These are phyloP conservation scores for Strigomonas oncopelti DNA, from an alignment of 208 protist genomes.

Conservation along the genomic window DNA sequence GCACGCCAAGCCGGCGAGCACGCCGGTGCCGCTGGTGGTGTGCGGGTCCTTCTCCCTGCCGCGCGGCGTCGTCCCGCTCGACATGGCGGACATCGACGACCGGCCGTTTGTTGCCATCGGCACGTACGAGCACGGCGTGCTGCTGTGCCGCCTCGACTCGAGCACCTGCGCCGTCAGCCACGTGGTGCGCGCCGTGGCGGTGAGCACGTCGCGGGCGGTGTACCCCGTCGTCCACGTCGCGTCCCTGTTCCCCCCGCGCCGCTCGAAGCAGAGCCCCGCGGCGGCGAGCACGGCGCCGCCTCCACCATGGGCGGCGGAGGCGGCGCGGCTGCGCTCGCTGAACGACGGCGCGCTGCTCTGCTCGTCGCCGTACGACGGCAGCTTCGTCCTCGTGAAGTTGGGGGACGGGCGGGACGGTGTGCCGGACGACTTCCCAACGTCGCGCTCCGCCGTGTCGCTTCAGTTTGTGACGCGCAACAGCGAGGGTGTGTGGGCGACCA, in stretches of 20 bases:
- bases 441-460: conserved; percentile 13
- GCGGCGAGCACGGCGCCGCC: not conserved
- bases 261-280: not conserved
- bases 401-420: conserved; percentile 21
- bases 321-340: conserved; percentile 21
- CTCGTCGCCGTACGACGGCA: conserved; percentile 46
- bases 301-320: conserved; percentile 19
- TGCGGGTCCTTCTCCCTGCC: conserved; percentile 33
- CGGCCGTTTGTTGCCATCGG: conserved; percentile 58
- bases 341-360: conserved; percentile 41
- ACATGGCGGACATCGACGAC: conserved; percentile 51
- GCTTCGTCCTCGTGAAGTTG: conserved; percentile 33
- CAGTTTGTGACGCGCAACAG: not conserved
- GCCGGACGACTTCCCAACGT: conserved; percentile 19
- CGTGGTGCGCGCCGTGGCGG: conserved; percentile 34
- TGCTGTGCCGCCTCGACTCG: conserved; percentile 43
- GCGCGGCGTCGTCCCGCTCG: conserved; percentile 62
- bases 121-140: conserved; percentile 62
- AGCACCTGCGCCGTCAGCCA: conserved; percentile 20
- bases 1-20: not conserved
- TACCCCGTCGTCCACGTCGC: conserved; percentile 56
- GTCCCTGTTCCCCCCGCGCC: conserved; percentile 34
- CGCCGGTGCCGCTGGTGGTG: conserved; percentile 13
- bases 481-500: no score
- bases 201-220: conserved; percentile 21